Percentiles rank a stretch among this genome's conserved stretches.
Evolutionary conservation across 768 basidiomycete species (phyloP).

Genomic region (Lanmaoa pseudosensibilis): DNA sequence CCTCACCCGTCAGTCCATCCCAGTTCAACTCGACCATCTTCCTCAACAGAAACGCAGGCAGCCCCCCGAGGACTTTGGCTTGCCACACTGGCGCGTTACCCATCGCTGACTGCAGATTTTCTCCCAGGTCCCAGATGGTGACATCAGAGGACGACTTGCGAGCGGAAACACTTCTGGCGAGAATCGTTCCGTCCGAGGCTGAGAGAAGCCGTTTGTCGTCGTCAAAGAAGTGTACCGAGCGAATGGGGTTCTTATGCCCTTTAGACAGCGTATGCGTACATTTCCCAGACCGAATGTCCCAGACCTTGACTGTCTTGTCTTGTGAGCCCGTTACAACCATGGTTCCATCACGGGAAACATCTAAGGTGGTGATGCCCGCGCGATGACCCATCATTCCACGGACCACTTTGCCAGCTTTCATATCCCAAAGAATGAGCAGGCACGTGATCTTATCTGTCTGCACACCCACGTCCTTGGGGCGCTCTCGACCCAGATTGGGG

Average conservation of each 20-base stretch:
- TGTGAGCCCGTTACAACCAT: slow-evolving; percentile 18
- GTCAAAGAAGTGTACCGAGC: slow-evolving; percentile 10
- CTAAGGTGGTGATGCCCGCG: slow-evolving; percentile 9
- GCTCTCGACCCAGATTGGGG: slow-evolving; percentile 10
- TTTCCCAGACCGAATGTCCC: slow-evolving; percentile 13
- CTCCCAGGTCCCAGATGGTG: slow-evolving; percentile 4
- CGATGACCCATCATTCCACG: slow-evolving; percentile 20
- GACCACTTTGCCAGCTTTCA: not conserved
- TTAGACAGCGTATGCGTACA: slow-evolving; percentile 8
- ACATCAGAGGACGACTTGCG: slow-evolving; percentile 2
- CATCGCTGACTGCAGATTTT: not conserved
- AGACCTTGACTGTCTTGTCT: slow-evolving; percentile 21
- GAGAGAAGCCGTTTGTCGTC: slow-evolving; percentile 9
- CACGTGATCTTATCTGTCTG: slow-evolving; percentile 9
- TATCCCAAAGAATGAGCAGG: slow-evolving; percentile 19
- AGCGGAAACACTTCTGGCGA: not conserved
- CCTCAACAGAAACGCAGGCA: slow-evolving; percentile 1
- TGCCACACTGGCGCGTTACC: slow-evolving; percentile 4
- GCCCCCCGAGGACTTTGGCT: not conserved
- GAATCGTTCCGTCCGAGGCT: not conserved
- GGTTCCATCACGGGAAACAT: slow-evolving; percentile 17
- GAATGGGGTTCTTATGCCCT: not conserved
- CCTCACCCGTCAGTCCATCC: not conserved
- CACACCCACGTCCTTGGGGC: slow-evolving; percentile 1
- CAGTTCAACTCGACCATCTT: not conserved